A percentile compares a stretch with the other conserved stretches of the same genome.
Evolutionary conservation across 306 rosid species (phyloP).

Genomic region (Inga leiocalycina): DNA sequence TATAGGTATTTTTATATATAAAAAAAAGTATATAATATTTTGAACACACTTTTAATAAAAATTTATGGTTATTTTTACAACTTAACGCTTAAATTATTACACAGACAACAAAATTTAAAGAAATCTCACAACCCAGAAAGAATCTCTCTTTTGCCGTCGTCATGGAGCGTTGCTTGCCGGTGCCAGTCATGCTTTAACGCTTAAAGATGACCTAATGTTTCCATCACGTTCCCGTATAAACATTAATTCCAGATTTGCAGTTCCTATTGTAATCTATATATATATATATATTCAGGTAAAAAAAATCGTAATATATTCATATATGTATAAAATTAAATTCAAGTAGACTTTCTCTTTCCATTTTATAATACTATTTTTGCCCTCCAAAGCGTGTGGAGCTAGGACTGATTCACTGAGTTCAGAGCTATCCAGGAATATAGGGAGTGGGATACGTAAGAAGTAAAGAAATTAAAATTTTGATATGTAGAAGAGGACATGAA

Average conservation of each 20-base stretch:
- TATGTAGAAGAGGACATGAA: not conserved
- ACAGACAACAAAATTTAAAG: not conserved
- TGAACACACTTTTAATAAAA: no score
- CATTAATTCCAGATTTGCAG: not conserved
- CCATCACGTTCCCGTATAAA: slow-evolving; percentile 23
- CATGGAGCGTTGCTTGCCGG: slow-evolving; percentile 29
- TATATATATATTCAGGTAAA: no score
- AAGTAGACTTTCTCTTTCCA: not conserved
- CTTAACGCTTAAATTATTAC: not conserved
- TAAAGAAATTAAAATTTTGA: not conserved
- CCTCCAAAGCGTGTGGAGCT: slow-evolving; percentile 25
- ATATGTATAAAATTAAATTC: not conserved
- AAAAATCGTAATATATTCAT: no score
- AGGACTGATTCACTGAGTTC: not conserved
- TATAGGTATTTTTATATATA: no score
- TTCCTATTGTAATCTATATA: not conserved
- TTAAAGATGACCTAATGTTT: slow-evolving; percentile 42
- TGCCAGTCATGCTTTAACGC: slow-evolving; percentile 28
- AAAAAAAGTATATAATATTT: no score
- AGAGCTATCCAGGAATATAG: no score
- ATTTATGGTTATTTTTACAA: accelerated
- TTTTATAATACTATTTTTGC: not conserved
- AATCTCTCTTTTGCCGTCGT: slow-evolving; percentile 16
- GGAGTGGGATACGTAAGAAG: no score
- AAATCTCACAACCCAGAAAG: not conserved